phyloP scores from a whole-genome alignment of 306 rosid genomes.

The Cicer bijugum region DNA sequence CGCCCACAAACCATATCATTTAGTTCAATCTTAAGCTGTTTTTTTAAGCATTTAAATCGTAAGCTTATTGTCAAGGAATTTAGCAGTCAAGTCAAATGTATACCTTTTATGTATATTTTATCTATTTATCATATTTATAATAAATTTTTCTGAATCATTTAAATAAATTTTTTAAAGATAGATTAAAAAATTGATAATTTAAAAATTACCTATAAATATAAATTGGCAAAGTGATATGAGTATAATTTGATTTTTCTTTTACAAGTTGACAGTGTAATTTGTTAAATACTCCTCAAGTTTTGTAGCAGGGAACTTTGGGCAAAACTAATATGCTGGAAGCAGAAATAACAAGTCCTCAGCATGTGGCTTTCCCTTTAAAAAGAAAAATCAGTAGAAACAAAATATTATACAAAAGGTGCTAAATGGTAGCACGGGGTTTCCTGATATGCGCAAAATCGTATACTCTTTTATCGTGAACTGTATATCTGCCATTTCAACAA shows the following conservation, averaged over 20 bases:
- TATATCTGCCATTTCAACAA: slow-evolving; percentile 38
- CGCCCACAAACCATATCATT: too few relatives aligned
- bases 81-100: too few relatives aligned
- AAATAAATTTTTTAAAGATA: too few relatives aligned
- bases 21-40: too few relatives aligned
- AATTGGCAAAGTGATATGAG: not conserved
- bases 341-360: slow-evolving; percentile 12
- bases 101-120: too few relatives aligned
- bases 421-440: slow-evolving; percentile 18
- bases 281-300: not conserved
- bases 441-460: slow-evolving; percentile 27
- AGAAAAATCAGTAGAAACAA: not conserved
- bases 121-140: too few relatives aligned
- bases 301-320: not conserved
- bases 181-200: not conserved
- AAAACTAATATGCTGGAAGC: not conserved
- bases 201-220: not conserved
- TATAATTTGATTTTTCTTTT: not conserved
- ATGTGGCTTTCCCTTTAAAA: not conserved
- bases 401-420: not conserved
- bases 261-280: not conserved
- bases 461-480: not conserved
- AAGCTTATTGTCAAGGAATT: too few relatives aligned
- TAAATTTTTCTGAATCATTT: too few relatives aligned
- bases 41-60: too few relatives aligned